A percentile compares a stretch with the other conserved stretches of the same genome.
phyloP scores from a whole-genome alignment of 305 asterid species.

The Vinca major region DNA sequence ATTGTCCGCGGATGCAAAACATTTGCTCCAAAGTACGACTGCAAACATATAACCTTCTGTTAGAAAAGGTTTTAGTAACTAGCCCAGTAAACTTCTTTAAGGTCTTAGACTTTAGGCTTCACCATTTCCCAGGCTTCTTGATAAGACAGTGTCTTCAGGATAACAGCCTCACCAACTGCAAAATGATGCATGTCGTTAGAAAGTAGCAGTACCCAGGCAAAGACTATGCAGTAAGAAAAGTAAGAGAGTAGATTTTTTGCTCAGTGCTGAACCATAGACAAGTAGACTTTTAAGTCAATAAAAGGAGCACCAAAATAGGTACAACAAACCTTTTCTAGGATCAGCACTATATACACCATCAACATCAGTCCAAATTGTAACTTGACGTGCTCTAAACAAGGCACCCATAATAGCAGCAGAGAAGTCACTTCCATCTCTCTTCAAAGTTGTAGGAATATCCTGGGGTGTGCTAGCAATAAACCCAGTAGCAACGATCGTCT shows the following conservation, averaged over 20 bases:
- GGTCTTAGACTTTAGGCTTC: slow-evolving; percentile 13
- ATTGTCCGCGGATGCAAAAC: slow-evolving; percentile 98
- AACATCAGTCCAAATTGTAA: slow-evolving; percentile 97
- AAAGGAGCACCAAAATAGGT: slow-evolving; percentile 11
- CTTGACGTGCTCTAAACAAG: slow-evolving; percentile 75
- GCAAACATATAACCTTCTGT: slow-evolving; percentile 22
- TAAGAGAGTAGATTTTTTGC: background rate
- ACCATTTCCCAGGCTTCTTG: slow-evolving; percentile 99
- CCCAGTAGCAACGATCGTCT: slow-evolving; percentile 82
- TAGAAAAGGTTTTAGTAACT: slow-evolving; percentile 15
- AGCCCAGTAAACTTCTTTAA: slow-evolving; percentile 13
- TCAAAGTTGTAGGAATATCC: slow-evolving; percentile 90
- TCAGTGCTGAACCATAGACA: too few relatives aligned
- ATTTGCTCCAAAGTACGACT: slow-evolving; percentile 98
- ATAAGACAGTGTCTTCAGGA: slow-evolving; percentile 76
- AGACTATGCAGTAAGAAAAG: slow-evolving; percentile 1
- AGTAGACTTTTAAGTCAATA: too few relatives aligned
- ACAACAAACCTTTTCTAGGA: slow-evolving; percentile 76
- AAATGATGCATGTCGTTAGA: slow-evolving; percentile 9
- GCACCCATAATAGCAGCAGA: slow-evolving; percentile 99
- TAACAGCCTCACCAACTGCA: slow-evolving; percentile 96
- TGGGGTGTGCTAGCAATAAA: slow-evolving; percentile 86
- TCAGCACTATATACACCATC: slow-evolving; percentile 97
- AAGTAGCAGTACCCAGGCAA: slow-evolving; percentile 3
- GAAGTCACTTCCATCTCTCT: slow-evolving; percentile 98